Conservation (phyloP, 2,329 filamentous ascomycete species). For the Sodiomyces alkalinus region DNA sequence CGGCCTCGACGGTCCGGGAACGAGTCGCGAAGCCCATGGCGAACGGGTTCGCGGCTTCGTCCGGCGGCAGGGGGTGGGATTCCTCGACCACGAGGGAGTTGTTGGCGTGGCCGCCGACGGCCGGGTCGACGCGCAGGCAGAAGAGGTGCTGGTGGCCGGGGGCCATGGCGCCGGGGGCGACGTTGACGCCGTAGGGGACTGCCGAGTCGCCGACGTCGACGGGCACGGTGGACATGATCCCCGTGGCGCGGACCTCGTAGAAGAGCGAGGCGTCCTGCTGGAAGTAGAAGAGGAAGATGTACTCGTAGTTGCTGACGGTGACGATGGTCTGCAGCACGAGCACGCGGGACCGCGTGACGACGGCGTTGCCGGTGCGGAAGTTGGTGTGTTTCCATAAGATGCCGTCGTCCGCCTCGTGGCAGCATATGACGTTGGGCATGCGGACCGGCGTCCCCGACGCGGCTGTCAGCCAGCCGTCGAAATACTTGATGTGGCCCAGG, state of each 20-base stretch:
- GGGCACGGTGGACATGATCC: constrained; percentile 28
- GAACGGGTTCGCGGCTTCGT: constrained; percentile 29
- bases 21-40: constrained; percentile 29
- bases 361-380: constrained; percentile 41
- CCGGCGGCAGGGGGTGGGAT: constrained; percentile 24
- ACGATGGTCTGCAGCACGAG: constrained; percentile 50
- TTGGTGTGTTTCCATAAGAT: constrained; percentile 52
- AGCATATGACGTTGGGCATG: constrained; percentile 19
- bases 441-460: constrained; percentile 14
- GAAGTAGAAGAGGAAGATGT: constrained; percentile 28
- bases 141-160: constrained; percentile 58
- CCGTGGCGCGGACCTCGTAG: constrained; percentile 22
- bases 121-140: constrained; percentile 47
- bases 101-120: constrained; percentile 40
- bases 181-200: constrained; percentile 47
- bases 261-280: constrained; percentile 31
- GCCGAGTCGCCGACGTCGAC: constrained; percentile 35
- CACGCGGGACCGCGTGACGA: constrained; percentile 41
- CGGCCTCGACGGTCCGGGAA: constrained; percentile 24
- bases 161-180: constrained; percentile 45
- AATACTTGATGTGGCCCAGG: constrained; percentile 42
- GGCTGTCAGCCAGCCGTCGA: constrained; percentile 18
- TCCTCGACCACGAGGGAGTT: constrained; percentile 35
- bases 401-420: constrained; percentile 32
- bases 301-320: constrained; percentile 53